These are phyloP conservation scores for Nitzschia palea DNA, from an alignment of 108 stramenopile species.

Conservation along the genomic window DNA sequence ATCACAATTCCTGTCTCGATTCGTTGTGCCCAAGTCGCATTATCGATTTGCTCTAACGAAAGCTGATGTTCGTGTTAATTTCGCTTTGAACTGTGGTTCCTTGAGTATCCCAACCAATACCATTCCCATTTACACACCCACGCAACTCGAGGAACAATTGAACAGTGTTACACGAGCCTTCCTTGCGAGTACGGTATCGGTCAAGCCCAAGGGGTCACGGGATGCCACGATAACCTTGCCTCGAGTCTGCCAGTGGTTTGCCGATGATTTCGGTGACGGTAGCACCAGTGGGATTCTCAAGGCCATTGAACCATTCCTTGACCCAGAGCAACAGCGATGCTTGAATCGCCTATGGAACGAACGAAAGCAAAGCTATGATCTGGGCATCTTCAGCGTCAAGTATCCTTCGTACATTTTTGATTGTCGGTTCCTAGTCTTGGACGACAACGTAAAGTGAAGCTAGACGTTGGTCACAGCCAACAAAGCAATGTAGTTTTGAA, in stretches of 20 bases:
- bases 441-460: no score
- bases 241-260: conserved; percentile 51
- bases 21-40: conserved; percentile 54
- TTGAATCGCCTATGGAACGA: conserved; percentile 16
- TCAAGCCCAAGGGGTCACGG: conserved; percentile 11
- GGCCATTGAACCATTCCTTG: conserved; percentile 27
- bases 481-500: no score
- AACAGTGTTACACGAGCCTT: conserved; percentile 19
- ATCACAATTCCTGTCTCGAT: conserved; percentile 56
- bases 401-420: conserved; percentile 38
- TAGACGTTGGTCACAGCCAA: no score
- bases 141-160: conserved; percentile 38
- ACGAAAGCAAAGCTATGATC: conserved; percentile 11
- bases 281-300: conserved; percentile 26
- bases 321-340: conserved; percentile 12
- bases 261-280: conserved; percentile 45
- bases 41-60: conserved; percentile 49
- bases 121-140: conserved; percentile 34
- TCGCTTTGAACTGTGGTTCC: conserved; percentile 70
- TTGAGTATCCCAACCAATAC: conserved; percentile 44
- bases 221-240: conserved; percentile 36
- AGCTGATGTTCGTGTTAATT: conserved; percentile 65
- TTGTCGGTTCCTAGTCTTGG: conserved; percentile 41
- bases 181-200: conserved; percentile 10
- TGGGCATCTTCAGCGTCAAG: conserved; percentile 26